Evolutionary conservation across 2,329 filamentous ascomycete genomes (phyloP), one percentile per base, ranked within the genome.

Genomic region (Trichophyton rubrum): DNA sequence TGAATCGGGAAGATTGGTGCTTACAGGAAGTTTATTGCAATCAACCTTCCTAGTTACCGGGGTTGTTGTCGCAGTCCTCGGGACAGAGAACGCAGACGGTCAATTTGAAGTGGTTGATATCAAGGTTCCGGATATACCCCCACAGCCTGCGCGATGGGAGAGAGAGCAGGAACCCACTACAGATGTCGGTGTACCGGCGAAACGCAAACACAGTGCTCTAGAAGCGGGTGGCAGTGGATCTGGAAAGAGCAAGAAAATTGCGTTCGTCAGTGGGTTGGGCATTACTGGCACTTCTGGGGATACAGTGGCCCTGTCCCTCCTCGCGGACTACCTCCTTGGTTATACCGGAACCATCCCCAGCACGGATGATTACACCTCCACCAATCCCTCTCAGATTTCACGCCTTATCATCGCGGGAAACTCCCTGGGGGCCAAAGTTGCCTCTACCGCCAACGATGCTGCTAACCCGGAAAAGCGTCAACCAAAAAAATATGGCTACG

Each of bases 51-150:
- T 97, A 6, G 92, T 96, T 1, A 99, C 93, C 0, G 93, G 93
- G 27, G 95, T 89, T 67, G 90, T 99, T 68, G 82, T 97, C 47
- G 91, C 90, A n/a, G 90, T 91, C 2, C 84, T 99, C 77, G 93
- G 93, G 40, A 96, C 90, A 0, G 93, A 99, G 71, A 96, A 96
- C 68, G 80, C 84, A 59, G 87, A 92, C 74, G 93, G 93, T 64
- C 89, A 96, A 67, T 90, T 99, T 63, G 90, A 97, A 67, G 87
- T 96, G 5, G 81, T 97, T 45, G 92, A 96, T 73, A 80, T 96
- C 66, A 89, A 91, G 69, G 85, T 95, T 49, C 89, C 93, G 5
- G 90, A 96, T 70, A 76, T 99, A 3, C 82, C 92, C 15, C 84
- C 85, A 0, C 93, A 99, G 68, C 87, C 89, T 11, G 80, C 83